phyloP scores from a whole-genome alignment of 495 filamentous ascomycete genomes.

The Neurospora terricola region DNA sequence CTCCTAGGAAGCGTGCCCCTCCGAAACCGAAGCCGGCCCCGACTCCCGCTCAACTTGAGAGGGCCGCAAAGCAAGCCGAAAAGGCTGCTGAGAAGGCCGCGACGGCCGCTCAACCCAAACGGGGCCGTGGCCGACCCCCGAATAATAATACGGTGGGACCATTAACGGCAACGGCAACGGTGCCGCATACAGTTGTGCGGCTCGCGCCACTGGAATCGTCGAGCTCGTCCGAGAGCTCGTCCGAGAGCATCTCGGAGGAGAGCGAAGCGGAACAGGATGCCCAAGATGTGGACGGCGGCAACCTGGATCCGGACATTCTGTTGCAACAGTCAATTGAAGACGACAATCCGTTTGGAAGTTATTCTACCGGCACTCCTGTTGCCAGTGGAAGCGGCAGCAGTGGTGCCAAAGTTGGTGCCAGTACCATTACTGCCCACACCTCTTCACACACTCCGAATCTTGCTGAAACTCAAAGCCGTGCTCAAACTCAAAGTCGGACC shows the following conservation, averaged over 20 bases:
- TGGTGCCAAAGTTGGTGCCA: background rate
- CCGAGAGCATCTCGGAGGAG: background rate
- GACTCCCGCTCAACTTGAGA: background rate
- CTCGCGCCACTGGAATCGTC: background rate
- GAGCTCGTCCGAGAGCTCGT: background rate
- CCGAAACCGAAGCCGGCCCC: conserved; percentile 4
- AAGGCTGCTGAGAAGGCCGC: background rate
- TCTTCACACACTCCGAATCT: background rate
- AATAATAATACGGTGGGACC: background rate
- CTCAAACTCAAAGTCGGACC: background rate
- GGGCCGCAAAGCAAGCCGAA: background rate
- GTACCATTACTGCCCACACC: background rate
- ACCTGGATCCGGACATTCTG: background rate
- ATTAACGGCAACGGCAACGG: background rate
- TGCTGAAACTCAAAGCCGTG: background rate
- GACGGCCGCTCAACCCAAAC: background rate
- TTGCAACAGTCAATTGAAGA: background rate
- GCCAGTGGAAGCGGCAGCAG: background rate
- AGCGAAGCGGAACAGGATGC: background rate
- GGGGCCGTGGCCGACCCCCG: conserved; percentile 1
- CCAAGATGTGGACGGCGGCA: background rate
- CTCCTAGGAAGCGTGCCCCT: background rate
- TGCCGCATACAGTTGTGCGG: background rate
- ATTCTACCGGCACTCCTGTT: background rate
- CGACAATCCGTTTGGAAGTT: background rate